These are phyloP conservation scores for Trifolium fragiferum DNA, from an alignment of 306 rosid genomes.

Conservation along the genomic window DNA sequence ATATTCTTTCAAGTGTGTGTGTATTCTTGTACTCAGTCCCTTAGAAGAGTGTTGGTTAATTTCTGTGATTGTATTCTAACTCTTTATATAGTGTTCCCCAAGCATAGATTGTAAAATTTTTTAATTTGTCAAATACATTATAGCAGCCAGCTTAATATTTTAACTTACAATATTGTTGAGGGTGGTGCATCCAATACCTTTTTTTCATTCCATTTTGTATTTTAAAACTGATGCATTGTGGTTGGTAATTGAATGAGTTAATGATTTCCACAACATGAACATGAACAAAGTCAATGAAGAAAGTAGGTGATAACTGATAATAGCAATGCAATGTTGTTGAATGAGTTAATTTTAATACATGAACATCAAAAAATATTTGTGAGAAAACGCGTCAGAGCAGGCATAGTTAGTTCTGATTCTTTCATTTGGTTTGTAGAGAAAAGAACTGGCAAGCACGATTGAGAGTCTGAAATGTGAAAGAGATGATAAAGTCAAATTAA, in stretches of 20 bases:
- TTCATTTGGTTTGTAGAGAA: background rate
- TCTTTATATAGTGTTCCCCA: conserved; percentile 51
- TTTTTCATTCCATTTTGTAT: conserved; percentile 1
- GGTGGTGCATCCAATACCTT: background rate
- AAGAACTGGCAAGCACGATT: background rate
- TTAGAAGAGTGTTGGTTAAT: background rate
- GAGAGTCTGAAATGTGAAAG: background rate
- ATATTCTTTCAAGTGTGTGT: conserved; percentile 27
- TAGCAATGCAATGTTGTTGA: background rate
- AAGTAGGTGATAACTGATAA: conserved; percentile 26
- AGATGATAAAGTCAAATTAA: background rate
- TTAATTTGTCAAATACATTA: background rate
- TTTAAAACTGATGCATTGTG: conserved; percentile 22
- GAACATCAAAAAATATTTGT: too few species aligned
- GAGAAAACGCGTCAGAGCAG: too few species aligned
- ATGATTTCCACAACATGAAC: background rate
- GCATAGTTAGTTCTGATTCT: too few species aligned
- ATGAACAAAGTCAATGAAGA: conserved; percentile 37
- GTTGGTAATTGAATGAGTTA: background rate
- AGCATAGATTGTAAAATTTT: background rate
- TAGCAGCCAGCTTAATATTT: background rate
- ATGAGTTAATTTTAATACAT: background rate
- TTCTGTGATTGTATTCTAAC: background rate
- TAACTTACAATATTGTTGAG: background rate
- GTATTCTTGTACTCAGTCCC: background rate